phyloP scores from a whole-genome alignment of 441 rosid species.

The Aquilaria agallochum region DNA sequence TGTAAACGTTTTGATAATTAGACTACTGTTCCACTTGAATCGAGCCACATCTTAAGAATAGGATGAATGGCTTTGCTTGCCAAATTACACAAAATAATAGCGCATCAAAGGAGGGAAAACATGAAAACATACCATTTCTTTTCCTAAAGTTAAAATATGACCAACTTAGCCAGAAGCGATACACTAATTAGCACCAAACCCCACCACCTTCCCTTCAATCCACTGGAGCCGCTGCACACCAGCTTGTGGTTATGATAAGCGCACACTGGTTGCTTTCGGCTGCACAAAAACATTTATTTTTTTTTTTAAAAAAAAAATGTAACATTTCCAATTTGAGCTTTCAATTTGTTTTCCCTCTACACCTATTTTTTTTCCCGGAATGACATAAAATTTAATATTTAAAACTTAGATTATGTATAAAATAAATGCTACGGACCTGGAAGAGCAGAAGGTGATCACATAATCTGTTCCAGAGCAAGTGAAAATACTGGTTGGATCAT shows the following conservation, averaged over 20 bases:
- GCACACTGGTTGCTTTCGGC: constrained; percentile 58
- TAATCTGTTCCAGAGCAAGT: constrained; percentile 83
- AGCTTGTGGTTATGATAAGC: constrained; percentile 67
- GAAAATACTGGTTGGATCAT: constrained; percentile 80
- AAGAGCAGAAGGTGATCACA: constrained; percentile 59
- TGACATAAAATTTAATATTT: too few species aligned
- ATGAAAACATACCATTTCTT: too few species aligned
- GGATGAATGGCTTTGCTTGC: too few species aligned
- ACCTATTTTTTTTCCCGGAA: too few species aligned
- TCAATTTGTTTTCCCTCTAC: too few species aligned
- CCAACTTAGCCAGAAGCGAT: constrained; percentile 12
- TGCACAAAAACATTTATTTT: constrained; percentile 13
- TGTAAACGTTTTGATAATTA: too few species aligned
- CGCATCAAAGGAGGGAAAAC: too few species aligned
- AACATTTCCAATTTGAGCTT: too few species aligned
- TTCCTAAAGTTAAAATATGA: constrained; percentile 1
- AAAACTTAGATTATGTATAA: background rate
- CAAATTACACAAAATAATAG: too few species aligned
- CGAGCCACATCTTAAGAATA: too few species aligned
- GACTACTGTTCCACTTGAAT: too few species aligned
- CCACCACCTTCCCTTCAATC: constrained; percentile 33
- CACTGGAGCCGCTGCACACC: constrained; percentile 48
- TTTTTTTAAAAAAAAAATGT: background rate
- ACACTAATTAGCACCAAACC: constrained; percentile 12
- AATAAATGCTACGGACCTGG: constrained; percentile 35